These are phyloP conservation scores for Aspergillus sp. DNA, from an alignment of 2,329 filamentous ascomycete genomes.

Conservation along the genomic window DNA sequence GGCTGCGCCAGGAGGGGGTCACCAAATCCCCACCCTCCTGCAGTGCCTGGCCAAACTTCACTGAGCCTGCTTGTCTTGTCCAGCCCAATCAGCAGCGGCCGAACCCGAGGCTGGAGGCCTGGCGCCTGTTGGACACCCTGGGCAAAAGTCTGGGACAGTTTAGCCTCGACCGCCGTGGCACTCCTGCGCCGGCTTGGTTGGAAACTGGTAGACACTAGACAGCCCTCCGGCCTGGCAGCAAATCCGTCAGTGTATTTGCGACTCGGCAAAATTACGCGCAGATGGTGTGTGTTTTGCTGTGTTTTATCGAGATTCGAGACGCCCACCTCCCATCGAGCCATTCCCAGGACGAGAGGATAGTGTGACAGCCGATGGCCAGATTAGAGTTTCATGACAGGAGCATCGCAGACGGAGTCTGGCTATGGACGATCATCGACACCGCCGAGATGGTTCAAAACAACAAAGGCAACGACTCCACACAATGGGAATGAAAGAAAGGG, in stretches of 20 bases:
- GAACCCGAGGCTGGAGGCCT: constrained; percentile 12
- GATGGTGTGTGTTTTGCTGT: background rate
- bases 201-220: constrained; percentile 3
- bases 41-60: constrained; percentile 14
- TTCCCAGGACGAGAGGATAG: background rate
- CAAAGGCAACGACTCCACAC: constrained; percentile 5
- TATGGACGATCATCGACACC: background rate
- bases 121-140: background rate
- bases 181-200: constrained; percentile 15
- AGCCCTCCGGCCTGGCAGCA: constrained; percentile 6
- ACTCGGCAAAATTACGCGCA: background rate
- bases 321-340: too few relatives aligned
- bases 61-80: constrained; percentile 3
- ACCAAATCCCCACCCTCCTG: constrained; percentile 17
- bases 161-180: constrained; percentile 18
- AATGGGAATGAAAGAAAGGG: background rate
- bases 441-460: background rate
- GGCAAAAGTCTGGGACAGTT: constrained; percentile 10
- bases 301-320: too few relatives aligned
- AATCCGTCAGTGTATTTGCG: background rate
- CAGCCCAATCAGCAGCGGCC: constrained; percentile 15
- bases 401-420: background rate
- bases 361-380: background rate
- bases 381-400: constrained; percentile 2
- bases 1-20: background rate